Evolutionary conservation across 257 asterid genomes (phyloP).

Genomic region (Buddleja alternifolia): DNA sequence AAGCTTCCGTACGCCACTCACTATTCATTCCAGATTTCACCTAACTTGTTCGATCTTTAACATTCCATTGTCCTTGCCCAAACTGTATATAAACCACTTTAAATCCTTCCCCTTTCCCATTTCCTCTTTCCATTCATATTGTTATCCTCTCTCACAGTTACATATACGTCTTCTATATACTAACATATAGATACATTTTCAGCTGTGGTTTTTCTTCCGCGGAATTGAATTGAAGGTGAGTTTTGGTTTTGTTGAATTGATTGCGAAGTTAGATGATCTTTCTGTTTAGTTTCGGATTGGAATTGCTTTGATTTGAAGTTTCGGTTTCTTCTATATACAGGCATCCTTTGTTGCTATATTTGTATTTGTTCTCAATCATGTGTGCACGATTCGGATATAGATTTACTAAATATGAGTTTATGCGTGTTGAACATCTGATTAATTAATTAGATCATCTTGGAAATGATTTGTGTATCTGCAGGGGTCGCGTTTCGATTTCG

Average conservation of each 20-base stretch:
- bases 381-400: not conserved
- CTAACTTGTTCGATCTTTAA: slow-evolving; percentile 28
- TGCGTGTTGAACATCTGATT: slow-evolving; percentile 13
- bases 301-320: slow-evolving; percentile 33
- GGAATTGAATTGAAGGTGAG: slow-evolving; percentile 41
- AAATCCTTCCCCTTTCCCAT: not conserved
- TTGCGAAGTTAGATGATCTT: slow-evolving; percentile 27
- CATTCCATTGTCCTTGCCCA: slow-evolving; percentile 32
- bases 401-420: not conserved
- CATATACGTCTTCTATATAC: not conserved
- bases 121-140: not conserved
- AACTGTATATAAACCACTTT: slow-evolving; percentile 52
- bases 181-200: slow-evolving; percentile 14
- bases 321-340: slow-evolving; percentile 23
- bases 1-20: slow-evolving; percentile 39
- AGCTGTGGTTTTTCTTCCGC: slow-evolving; percentile 7
- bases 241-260: slow-evolving; percentile 20
- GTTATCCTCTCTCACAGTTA: not conserved
- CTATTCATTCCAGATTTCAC: slow-evolving; percentile 8
- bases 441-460: slow-evolving; percentile 23
- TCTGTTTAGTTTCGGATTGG: slow-evolving; percentile 35
- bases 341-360: not conserved
- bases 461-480: slow-evolving; percentile 15
- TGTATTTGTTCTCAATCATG: slow-evolving; percentile 6
- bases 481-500: not conserved